phyloP scores from a whole-genome alignment of 495 filamentous ascomycete genomes.

The Barbatosphaeria neglecta region DNA sequence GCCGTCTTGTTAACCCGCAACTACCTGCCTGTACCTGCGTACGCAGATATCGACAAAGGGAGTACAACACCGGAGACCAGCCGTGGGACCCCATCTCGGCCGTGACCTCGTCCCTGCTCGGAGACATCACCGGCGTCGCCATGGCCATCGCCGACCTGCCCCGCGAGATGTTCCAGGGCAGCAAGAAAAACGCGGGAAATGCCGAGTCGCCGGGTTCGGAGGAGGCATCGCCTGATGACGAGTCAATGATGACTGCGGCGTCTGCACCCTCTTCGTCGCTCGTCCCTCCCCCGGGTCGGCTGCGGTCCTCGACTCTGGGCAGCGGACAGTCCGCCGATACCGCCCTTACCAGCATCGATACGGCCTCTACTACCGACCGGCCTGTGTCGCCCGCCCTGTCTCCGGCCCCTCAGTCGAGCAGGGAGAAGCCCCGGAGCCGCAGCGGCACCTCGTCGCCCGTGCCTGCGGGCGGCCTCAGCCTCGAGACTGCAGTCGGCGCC shows the following conservation, averaged over 20 bases:
- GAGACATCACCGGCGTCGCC: conserved; percentile 60
- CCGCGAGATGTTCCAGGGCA: conserved; percentile 50
- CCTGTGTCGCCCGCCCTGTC: neutral
- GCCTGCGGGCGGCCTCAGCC: conserved; percentile 10
- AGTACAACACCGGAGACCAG: conserved; percentile 62
- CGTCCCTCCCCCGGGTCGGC: too few relatives aligned
- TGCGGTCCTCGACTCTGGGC: too few relatives aligned
- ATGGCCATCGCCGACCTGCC: conserved; percentile 81
- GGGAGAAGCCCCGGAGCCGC: neutral
- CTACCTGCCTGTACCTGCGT: too few relatives aligned
- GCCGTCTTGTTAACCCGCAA: conserved; percentile 7
- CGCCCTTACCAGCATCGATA: too few relatives aligned
- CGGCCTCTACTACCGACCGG: too few relatives aligned
- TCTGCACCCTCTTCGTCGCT: too few relatives aligned
- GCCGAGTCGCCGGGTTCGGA: conserved; percentile 9
- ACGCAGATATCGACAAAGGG: conserved; percentile 48
- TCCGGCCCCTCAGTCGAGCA: neutral
- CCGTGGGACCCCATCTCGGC: conserved; percentile 64
- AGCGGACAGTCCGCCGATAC: too few relatives aligned
- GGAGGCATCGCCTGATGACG: conserved; percentile 4
- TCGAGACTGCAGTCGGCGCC: conserved; percentile 48
- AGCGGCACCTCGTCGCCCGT: neutral
- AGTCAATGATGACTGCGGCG: too few relatives aligned
- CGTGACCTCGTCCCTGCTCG: conserved; percentile 59
- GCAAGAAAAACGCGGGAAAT: conserved; percentile 12